Evolutionary conservation across 345 rosid species (phyloP).

Genomic region (Streptanthus diversifolius): DNA sequence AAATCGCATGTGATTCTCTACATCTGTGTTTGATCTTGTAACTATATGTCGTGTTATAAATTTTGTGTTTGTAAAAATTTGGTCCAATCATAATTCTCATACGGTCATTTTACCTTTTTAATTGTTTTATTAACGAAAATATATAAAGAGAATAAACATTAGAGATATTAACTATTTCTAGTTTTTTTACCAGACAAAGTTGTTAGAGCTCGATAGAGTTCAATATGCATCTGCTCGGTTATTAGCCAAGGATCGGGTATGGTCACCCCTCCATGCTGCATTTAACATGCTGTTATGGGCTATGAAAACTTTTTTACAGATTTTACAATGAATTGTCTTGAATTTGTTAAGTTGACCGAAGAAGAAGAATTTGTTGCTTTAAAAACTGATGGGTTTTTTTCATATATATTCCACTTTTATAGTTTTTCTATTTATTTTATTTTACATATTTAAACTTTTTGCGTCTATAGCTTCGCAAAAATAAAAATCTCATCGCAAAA

Average conservation of each 20-base stretch:
- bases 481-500: too few species aligned
- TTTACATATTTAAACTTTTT: too few species aligned
- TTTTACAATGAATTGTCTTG: too few species aligned
- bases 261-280: background rate
- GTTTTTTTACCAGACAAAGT: background rate
- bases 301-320: too few species aligned
- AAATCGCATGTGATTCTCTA: constrained; percentile 13
- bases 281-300: background rate
- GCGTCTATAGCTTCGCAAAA: too few species aligned
- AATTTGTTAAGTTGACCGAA: too few species aligned
- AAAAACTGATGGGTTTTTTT: too few species aligned
- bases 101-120: background rate
- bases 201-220: background rate
- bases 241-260: background rate
- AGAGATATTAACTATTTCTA: background rate
- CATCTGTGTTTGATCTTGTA: constrained; percentile 14
- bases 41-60: constrained; percentile 19
- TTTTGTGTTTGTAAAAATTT: constrained; percentile 15
- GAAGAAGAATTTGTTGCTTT: too few species aligned
- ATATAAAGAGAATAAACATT: background rate
- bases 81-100: background rate
- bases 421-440: too few species aligned
- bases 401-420: too few species aligned
- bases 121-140: background rate
- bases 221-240: background rate